Evolutionary conservation across 2,329 filamentous ascomycete species (phyloP).

Genomic region (Penicillium vulpinum): DNA sequence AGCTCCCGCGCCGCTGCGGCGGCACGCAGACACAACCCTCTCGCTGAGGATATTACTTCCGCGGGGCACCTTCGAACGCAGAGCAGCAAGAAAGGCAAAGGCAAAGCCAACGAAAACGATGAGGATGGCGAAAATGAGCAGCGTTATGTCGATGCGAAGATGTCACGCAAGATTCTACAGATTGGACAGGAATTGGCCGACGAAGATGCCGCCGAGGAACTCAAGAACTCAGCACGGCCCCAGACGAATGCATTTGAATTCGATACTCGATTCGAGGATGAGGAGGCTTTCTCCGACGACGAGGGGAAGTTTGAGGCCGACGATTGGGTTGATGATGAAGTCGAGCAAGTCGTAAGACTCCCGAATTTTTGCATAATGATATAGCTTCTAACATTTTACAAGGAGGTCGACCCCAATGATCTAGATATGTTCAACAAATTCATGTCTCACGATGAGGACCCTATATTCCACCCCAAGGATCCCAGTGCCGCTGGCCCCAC

Average conservation of each 20-base stretch:
- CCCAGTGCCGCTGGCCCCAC: slow-evolving; percentile 56
- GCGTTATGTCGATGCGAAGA: slow-evolving; percentile 80
- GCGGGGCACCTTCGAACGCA: slow-evolving; percentile 71
- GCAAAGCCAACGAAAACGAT: slow-evolving; percentile 55
- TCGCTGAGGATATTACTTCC: slow-evolving; percentile 81
- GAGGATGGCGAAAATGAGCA: slow-evolving; percentile 62
- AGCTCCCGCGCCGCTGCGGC: slow-evolving; percentile 57
- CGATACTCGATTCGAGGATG: slow-evolving; percentile 68
- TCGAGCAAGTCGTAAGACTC: slow-evolving; percentile 46
- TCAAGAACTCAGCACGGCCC: slow-evolving; percentile 41
- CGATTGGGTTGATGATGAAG: slow-evolving; percentile 75
- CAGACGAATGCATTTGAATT: slow-evolving; percentile 73
- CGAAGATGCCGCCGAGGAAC: slow-evolving; percentile 65
- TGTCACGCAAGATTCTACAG: slow-evolving; percentile 82
- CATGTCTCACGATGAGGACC: slow-evolving; percentile 72
- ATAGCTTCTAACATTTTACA: slow-evolving; percentile 12
- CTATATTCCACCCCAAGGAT: slow-evolving; percentile 64
- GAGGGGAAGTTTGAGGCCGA: slow-evolving; percentile 58
- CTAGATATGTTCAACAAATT: slow-evolving; percentile 90
- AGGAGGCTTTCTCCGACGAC: slow-evolving; percentile 49
- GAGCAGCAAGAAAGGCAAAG: slow-evolving; percentile 67
- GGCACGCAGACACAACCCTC: slow-evolving; percentile 78
- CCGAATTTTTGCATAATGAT: not conserved
- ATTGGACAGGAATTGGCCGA: slow-evolving; percentile 87
- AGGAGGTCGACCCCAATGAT: slow-evolving; percentile 86